Evolutionary conservation across 768 basidiomycete species (phyloP).

Genomic region (Suillus hirtellus): DNA sequence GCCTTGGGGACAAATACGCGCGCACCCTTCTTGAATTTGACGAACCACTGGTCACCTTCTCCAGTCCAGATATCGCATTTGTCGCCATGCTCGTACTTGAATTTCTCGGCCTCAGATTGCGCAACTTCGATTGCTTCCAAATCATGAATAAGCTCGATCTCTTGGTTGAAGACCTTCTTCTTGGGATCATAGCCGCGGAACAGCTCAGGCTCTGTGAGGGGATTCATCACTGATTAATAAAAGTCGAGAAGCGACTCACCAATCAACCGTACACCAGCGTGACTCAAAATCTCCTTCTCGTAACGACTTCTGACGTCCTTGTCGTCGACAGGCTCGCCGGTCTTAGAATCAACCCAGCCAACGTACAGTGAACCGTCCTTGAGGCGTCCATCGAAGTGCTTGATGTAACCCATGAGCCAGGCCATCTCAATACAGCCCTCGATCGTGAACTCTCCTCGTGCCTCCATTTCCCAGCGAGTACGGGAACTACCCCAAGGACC

Average conservation of each 20-base stretch:
- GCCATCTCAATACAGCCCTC: conserved; percentile 99
- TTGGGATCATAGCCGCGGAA: conserved; percentile 98
- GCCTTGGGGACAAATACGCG: conserved; percentile 92
- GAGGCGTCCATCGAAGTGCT: conserved; percentile 96
- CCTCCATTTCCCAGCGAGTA: conserved; percentile 99
- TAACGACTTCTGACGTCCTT: conserved; percentile 94
- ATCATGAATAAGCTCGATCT: conserved; percentile 94
- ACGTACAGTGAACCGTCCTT: conserved; percentile 92
- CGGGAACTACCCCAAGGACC: conserved; percentile 98
- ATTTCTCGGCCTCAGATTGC: conserved; percentile 87
- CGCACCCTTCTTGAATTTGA: conserved; percentile 98
- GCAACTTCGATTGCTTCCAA: conserved; percentile 94
- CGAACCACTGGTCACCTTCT: conserved; percentile 93
- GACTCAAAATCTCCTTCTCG: conserved; percentile 89
- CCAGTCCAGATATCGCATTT: conserved; percentile 95
- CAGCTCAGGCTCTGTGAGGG: conserved; percentile 81
- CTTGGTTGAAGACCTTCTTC: conserved; percentile 97
- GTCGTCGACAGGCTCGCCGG: conserved; percentile 92
- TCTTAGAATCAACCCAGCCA: conserved; percentile 97
- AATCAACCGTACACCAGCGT: conserved; percentile 92
- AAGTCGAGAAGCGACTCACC: conserved; percentile 51
- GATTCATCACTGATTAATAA: conserved; percentile 16
- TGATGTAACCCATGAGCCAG: conserved; percentile 99
- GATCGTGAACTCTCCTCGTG: conserved; percentile 93
- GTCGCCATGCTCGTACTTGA: conserved; percentile 95